These are phyloP conservation scores for Aspergillus sergii DNA, from an alignment of 2,329 filamentous ascomycete species.

Conservation along the genomic window DNA sequence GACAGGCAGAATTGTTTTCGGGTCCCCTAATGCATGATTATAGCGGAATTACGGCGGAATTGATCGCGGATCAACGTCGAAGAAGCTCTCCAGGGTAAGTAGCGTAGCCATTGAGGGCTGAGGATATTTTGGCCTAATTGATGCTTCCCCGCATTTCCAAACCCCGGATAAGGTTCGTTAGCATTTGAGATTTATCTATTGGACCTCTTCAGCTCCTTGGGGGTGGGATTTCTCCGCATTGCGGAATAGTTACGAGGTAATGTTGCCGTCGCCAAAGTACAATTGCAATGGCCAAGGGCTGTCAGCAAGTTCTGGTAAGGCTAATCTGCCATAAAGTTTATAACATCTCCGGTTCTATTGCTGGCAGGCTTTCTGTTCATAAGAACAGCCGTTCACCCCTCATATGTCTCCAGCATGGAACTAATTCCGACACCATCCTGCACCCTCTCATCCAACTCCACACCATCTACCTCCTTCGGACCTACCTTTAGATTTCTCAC, in stretches of 20 bases:
- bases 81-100: background rate
- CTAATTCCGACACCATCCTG: background rate
- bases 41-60: background rate
- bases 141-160: background rate
- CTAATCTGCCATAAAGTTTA: background rate
- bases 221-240: slow-evolving; percentile 8
- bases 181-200: background rate
- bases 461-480: background rate
- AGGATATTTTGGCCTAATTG: background rate
- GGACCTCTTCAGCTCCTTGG: background rate
- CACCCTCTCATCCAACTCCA: background rate
- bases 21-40: background rate
- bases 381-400: background rate
- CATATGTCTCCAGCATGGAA: background rate
- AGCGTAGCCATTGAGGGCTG: too few species aligned
- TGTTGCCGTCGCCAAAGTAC: background rate
- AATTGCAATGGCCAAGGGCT: background rate
- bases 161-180: background rate
- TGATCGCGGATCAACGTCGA: background rate
- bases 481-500: background rate
- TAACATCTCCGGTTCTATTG: background rate
- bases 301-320: background rate
- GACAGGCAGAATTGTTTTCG: background rate
- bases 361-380: background rate
- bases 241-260: slow-evolving; percentile 2